Evolutionary conservation across 2,329 filamentous ascomycete species (phyloP).

Genomic region (Pseudogymnoascus sp.): DNA sequence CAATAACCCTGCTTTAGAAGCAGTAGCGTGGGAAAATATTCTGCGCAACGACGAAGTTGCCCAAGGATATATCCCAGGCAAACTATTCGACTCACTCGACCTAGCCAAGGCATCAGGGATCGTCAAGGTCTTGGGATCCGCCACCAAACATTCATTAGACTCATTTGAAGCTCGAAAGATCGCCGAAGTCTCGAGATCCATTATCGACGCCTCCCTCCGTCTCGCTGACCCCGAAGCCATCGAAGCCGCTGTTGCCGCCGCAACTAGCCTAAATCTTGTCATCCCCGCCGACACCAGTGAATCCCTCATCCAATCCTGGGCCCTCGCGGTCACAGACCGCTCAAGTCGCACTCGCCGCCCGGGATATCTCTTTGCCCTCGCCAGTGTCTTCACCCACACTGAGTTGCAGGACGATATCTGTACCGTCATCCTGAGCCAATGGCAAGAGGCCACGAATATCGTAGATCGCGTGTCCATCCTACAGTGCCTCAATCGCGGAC

Average conservation of each 20-base stretch:
- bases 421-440: slow-evolving; percentile 41
- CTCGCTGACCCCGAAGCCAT: slow-evolving; percentile 43
- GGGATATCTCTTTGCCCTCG: slow-evolving; percentile 42
- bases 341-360: slow-evolving; percentile 17
- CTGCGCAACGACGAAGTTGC: background rate
- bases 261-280: slow-evolving; percentile 41
- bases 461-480: slow-evolving; percentile 48
- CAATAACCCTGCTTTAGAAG: background rate
- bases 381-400: slow-evolving; percentile 12
- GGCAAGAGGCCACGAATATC: slow-evolving; percentile 40
- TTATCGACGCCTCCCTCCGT: slow-evolving; percentile 34
- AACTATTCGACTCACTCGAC: background rate
- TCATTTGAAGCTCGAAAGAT: background rate
- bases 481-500: slow-evolving; percentile 42
- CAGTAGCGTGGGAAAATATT: background rate
- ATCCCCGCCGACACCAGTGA: slow-evolving; percentile 30
- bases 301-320: slow-evolving; percentile 39
- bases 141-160: slow-evolving; percentile 25
- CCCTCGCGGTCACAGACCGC: slow-evolving; percentile 31
- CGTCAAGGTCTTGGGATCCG: background rate
- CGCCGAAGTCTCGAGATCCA: background rate
- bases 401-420: slow-evolving; percentile 23
- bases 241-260: slow-evolving; percentile 41
- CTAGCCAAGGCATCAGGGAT: background rate
- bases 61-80: background rate